These are phyloP conservation scores for Glutinoglossum americanum DNA, from an alignment of 495 filamentous ascomycete genomes.

Conservation along the genomic window DNA sequence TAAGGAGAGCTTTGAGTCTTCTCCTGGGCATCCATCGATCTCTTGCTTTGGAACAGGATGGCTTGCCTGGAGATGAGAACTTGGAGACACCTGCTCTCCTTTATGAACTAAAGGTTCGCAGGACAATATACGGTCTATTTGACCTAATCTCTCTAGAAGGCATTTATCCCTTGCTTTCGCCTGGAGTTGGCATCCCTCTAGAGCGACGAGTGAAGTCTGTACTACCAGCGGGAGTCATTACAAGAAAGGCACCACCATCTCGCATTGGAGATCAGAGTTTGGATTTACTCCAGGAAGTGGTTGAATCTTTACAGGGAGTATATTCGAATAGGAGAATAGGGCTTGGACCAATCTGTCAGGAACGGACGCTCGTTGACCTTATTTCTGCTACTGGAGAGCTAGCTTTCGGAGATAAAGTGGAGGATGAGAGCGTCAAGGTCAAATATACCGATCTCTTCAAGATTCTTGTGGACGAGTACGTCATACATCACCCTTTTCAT, in stretches of 20 bases:
- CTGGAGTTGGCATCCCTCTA: constrained; percentile 31
- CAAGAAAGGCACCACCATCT: constrained; percentile 22
- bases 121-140: constrained; percentile 26
- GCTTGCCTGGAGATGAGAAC: neutral
- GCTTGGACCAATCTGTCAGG: constrained; percentile 2
- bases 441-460: constrained; percentile 1
- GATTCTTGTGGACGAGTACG: constrained; percentile 4
- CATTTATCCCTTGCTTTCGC: constrained; percentile 31
- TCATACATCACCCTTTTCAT: neutral
- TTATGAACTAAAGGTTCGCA: constrained; percentile 11
- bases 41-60: constrained; percentile 11
- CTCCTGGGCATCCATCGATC: constrained; percentile 20
- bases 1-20: constrained; percentile 20
- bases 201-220: constrained; percentile 31
- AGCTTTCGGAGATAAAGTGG: constrained; percentile 10
- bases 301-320: constrained; percentile 5
- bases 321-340: neutral
- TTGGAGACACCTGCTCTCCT: neutral
- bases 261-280: neutral
- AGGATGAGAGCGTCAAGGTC: neutral
- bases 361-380: constrained; percentile 16
- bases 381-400: constrained; percentile 16
- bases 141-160: constrained; percentile 34
- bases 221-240: constrained; percentile 24
- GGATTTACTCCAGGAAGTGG: constrained; percentile 4